Evolutionary conservation across 2,329 filamentous ascomycete species (phyloP).

Genomic region (Trichoderma atroviride): DNA sequence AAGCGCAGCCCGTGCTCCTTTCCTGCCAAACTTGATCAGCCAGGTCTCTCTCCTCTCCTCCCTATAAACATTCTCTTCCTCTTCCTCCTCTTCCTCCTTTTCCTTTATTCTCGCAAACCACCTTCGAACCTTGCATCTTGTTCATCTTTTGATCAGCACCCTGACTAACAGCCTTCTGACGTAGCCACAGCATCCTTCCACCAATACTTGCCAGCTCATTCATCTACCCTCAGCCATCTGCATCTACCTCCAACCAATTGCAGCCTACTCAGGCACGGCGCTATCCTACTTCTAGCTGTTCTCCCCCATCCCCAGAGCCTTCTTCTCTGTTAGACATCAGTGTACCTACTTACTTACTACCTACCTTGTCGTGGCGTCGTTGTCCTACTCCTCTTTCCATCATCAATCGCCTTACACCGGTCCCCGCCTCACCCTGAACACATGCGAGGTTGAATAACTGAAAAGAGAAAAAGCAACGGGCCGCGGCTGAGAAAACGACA

Average conservation of each 20-base stretch:
- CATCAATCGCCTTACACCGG: neutral
- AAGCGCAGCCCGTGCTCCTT: constrained; percentile 1
- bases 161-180: neutral
- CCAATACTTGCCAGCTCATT: no score
- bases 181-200: neutral
- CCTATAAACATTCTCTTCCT: neutral
- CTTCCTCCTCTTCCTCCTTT: neutral
- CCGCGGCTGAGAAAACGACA: neutral
- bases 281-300: constrained; percentile 8
- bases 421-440: neutral
- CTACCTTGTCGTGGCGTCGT: neutral
- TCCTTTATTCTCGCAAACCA: neutral
- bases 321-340: neutral
- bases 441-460: neutral
- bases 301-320: neutral
- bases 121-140: neutral
- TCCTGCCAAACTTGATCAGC: neutral
- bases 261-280: neutral
- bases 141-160: neutral
- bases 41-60: neutral
- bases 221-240: neutral
- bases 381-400: neutral
- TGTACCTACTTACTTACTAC: neutral
- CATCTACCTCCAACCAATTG: neutral
- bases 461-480: neutral